These are phyloP conservation scores for Zygosaccharomyces sapae DNA, from an alignment of 1,139 yeast species.

Conservation along the genomic window DNA sequence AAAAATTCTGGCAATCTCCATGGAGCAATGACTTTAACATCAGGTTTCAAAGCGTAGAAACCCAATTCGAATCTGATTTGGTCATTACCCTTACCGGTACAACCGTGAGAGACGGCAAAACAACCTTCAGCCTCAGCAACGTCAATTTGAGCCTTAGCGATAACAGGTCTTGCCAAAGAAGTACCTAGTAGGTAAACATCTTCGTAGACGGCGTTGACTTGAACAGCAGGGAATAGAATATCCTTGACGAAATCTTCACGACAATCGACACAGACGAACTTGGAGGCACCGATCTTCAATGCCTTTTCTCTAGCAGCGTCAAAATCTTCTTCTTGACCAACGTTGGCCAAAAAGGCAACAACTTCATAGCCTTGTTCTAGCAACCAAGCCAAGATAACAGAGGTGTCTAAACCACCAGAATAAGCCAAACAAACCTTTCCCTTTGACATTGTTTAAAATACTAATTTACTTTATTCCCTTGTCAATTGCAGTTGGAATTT, in stretches of 20 bases:
- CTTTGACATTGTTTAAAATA: constrained; percentile 59
- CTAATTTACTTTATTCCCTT: neutral
- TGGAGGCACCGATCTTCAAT: constrained; percentile 92
- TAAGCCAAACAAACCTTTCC: constrained; percentile 99
- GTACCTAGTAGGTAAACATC: constrained; percentile 95
- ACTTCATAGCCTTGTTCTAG: constrained; percentile 97
- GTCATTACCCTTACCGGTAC: constrained; percentile 99
- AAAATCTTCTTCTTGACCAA: constrained; percentile 98
- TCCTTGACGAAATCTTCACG: constrained; percentile 92
- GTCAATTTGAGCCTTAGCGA: constrained; percentile 95
- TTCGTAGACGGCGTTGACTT: constrained; percentile 94
- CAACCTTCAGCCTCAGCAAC: constrained; percentile 97
- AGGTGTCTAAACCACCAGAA: constrained; percentile 98
- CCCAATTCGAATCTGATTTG: constrained; percentile 97
- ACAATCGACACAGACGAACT: constrained; percentile 90
- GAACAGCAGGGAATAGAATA: constrained; percentile 90
- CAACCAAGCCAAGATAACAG: constrained; percentile 95
- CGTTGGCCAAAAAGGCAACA: constrained; percentile 94
- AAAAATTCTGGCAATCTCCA: constrained; percentile 97
- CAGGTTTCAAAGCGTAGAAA: constrained; percentile 96
- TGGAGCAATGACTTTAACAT: constrained; percentile 94
- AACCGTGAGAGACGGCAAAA: constrained; percentile 97
- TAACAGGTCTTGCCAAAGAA: constrained; percentile 96
- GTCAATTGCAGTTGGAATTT: neutral
- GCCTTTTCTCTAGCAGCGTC: constrained; percentile 97